phyloP scores from a whole-genome alignment of 2,329 filamentous ascomycete genomes.

The Calonectria fujianensis region DNA sequence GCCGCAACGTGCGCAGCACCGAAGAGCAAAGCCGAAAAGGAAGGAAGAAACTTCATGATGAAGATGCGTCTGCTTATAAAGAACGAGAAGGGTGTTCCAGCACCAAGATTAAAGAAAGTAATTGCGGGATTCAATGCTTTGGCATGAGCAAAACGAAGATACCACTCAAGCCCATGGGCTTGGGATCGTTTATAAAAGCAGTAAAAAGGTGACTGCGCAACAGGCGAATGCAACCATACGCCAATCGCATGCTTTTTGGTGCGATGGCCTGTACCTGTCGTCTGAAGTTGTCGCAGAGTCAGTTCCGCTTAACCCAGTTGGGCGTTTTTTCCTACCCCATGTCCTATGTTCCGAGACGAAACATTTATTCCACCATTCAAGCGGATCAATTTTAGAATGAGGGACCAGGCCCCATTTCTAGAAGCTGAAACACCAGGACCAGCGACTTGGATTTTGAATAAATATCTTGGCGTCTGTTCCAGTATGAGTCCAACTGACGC shows the following conservation, averaged over 20 bases:
- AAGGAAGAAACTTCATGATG: slow-evolving; percentile 51
- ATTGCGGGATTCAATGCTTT: slow-evolving; percentile 2
- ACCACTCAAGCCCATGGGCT: too few species aligned
- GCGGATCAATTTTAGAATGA: slow-evolving; percentile 10
- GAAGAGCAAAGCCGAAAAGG: slow-evolving; percentile 45
- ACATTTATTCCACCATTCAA: slow-evolving; percentile 38
- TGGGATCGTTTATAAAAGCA: not conserved
- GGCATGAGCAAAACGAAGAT: not conserved
- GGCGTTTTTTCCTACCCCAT: slow-evolving; percentile 23
- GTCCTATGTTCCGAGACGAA: slow-evolving; percentile 31
- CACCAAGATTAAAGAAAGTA: slow-evolving; percentile 17
- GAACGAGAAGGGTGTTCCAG: not conserved
- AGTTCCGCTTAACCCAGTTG: slow-evolving; percentile 44
- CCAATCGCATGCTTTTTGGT: slow-evolving; percentile 17
- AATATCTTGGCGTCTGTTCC: not conserved
- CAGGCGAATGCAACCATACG: slow-evolving; percentile 33
- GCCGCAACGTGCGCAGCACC: slow-evolving; percentile 44
- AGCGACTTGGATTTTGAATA: not conserved
- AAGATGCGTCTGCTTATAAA: not conserved
- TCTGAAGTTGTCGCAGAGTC: slow-evolving; percentile 29
- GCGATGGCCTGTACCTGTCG: slow-evolving; percentile 18
- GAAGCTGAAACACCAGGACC: slow-evolving; percentile 21
- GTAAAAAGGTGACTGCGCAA: not conserved
- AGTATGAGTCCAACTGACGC: not conserved
- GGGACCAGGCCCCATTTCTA: slow-evolving; percentile 5